Evolutionary conservation across 2,329 filamentous ascomycete species (phyloP).

Genomic region (Diplocarpon mali): DNA sequence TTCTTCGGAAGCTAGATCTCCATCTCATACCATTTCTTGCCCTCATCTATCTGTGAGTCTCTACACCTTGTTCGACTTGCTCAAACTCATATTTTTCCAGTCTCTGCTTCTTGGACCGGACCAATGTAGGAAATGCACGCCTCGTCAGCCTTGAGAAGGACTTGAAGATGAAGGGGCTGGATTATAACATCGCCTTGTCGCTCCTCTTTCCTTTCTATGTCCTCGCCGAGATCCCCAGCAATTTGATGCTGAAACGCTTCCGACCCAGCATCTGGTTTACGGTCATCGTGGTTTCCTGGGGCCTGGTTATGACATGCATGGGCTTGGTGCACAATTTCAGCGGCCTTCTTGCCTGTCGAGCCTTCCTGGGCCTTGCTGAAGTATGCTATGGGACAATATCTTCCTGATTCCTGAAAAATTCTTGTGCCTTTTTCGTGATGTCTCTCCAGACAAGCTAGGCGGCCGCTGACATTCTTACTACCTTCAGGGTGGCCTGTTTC

Average conservation of each 20-base stretch:
- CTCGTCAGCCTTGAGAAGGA: slow-evolving; percentile 26
- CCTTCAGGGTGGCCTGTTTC: too few species aligned
- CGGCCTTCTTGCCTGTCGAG: slow-evolving; percentile 42
- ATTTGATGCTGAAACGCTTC: slow-evolving; percentile 30
- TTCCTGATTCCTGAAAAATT: too few species aligned
- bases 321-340: slow-evolving; percentile 49
- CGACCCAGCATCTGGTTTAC: slow-evolving; percentile 50
- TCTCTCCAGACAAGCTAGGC: too few species aligned
- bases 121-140: slow-evolving; percentile 25
- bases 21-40: slow-evolving; percentile 33
- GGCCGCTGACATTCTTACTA: too few species aligned
- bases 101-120: slow-evolving; percentile 24
- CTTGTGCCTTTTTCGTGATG: too few species aligned
- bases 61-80: too few species aligned
- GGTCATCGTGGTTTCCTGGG: slow-evolving; percentile 54
- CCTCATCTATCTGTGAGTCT: slow-evolving; percentile 38
- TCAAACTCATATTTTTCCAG: too few species aligned
- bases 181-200: slow-evolving; percentile 27
- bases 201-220: slow-evolving; percentile 25
- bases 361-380: slow-evolving; percentile 39
- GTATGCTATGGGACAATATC: too few species aligned
- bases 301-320: slow-evolving; percentile 56
- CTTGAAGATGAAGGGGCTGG: slow-evolving; percentile 22
- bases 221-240: slow-evolving; percentile 25
- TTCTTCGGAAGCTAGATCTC: slow-evolving; percentile 22